Percentiles rank a stretch among this genome's conserved stretches.
phyloP scores from a whole-genome alignment of 305 asterid genomes.

The Fraxinus platypoda region DNA sequence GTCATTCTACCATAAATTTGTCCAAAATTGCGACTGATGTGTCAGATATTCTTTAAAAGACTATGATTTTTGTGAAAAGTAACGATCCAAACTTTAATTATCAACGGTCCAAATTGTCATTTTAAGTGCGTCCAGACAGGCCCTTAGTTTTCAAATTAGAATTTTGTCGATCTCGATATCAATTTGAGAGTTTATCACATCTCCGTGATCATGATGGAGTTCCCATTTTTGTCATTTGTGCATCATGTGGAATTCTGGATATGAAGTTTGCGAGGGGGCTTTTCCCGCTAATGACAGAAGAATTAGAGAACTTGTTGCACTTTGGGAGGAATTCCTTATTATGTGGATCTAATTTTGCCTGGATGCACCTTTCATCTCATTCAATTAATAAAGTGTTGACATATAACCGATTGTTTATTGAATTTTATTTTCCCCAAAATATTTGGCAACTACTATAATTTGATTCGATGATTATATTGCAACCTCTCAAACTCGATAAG shows the following conservation, averaged over 20 bases:
- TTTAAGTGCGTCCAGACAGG: too few relatives aligned
- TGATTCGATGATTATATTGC: background rate
- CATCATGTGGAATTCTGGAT: background rate
- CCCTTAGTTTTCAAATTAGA: background rate
- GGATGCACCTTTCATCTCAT: background rate
- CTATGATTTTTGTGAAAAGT: too few relatives aligned
- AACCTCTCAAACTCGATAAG: background rate
- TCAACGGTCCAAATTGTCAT: too few relatives aligned
- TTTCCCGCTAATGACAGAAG: background rate
- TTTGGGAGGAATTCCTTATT: background rate
- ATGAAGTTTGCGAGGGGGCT: background rate
- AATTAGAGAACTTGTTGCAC: background rate
- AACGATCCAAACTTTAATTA: too few relatives aligned
- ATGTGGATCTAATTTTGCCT: background rate
- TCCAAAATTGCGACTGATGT: too few relatives aligned
- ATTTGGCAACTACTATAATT: background rate
- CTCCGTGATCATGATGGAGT: too few relatives aligned
- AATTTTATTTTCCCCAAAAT: too few relatives aligned
- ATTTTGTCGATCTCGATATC: background rate
- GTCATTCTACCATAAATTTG: too few relatives aligned
- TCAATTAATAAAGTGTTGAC: too few relatives aligned
- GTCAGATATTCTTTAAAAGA: too few relatives aligned
- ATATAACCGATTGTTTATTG: background rate
- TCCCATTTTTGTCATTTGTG: too few relatives aligned
- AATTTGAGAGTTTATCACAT: background rate